Percentiles rank a stretch among this genome's conserved stretches.
Conservation (phyloP, 225 moss, liverwort and hornwort species). For the Takakia lepidozioides region DNA sequence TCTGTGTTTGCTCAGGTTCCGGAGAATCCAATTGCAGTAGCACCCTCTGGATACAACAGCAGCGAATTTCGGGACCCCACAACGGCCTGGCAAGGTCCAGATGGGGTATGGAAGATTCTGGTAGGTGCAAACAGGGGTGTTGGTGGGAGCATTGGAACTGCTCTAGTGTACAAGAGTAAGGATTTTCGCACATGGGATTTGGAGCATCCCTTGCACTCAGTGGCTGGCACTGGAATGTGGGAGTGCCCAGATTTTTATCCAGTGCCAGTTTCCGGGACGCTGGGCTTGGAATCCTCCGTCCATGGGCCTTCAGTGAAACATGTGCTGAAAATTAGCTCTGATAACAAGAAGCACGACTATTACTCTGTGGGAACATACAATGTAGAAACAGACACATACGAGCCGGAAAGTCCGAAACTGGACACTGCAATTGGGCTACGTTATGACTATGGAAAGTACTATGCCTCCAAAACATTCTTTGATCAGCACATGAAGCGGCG, state of each 20-base stretch:
- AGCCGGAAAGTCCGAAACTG: constrained; percentile 7
- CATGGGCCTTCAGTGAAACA: constrained; percentile 19
- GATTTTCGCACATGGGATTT: constrained; percentile 42
- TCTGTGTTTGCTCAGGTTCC: too few relatives aligned
- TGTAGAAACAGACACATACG: constrained; percentile 22
- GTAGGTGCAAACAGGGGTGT: constrained; percentile 33
- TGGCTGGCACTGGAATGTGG: constrained; percentile 54
- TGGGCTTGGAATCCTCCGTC: background rate
- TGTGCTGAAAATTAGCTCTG: constrained; percentile 45
- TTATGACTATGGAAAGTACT: constrained; percentile 63
- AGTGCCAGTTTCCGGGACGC: constrained; percentile 7
- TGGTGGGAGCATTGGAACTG: constrained; percentile 23
- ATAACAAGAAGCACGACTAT: constrained; percentile 35
- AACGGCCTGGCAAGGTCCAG: constrained; percentile 41
- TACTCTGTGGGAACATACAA: constrained; percentile 51
- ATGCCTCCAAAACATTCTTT: constrained; percentile 51
- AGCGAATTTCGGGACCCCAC: constrained; percentile 52
- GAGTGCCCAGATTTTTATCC: constrained; percentile 62
- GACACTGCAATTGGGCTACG: constrained; percentile 42
- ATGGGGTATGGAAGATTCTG: constrained; percentile 47
- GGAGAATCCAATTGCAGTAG: constrained; percentile 41
- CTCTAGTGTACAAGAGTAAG: constrained; percentile 38
- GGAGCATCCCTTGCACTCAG: constrained; percentile 17
- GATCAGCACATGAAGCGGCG: constrained; percentile 26
- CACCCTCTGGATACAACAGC: constrained; percentile 28